phyloP scores from a whole-genome alignment of 176 grass and related monocot species.

The Pontederia crassipes region DNA sequence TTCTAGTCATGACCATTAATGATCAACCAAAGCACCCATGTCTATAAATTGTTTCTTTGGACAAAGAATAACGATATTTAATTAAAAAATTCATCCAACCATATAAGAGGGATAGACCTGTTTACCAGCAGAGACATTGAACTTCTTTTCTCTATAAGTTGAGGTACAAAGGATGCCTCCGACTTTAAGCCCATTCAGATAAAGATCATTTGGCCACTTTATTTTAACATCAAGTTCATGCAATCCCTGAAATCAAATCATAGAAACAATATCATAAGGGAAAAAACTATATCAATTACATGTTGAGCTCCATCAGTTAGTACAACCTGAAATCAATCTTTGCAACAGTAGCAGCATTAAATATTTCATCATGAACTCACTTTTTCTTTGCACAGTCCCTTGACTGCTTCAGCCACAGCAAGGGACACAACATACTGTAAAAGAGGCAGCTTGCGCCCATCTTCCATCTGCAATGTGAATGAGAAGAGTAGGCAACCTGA shows the following conservation, averaged over 20 bases:
- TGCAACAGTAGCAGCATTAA: not conserved
- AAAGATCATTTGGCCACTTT: constrained; percentile 98
- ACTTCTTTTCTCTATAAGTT: constrained; percentile 56
- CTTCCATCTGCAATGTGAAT: constrained; percentile 74
- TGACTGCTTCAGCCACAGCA: constrained; percentile 66
- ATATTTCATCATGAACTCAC: constrained; percentile 15
- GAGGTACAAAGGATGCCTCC: constrained; percentile 91
- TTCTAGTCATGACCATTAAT: too few relatives aligned
- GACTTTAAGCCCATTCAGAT: constrained; percentile 87
- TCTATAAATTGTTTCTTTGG: too few relatives aligned
- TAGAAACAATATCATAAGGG: constrained; percentile 7
- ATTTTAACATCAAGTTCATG: constrained; percentile 69
- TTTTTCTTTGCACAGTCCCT: constrained; percentile 53
- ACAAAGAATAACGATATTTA: not conserved
- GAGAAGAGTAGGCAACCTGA: constrained; percentile 87
- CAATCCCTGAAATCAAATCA: constrained; percentile 45
- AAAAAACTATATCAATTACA: not conserved
- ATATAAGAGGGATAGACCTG: constrained; percentile 2
- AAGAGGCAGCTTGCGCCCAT: constrained; percentile 66
- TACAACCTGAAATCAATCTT: not conserved
- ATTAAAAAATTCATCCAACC: not conserved
- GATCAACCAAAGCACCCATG: too few relatives aligned
- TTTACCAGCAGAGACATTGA: constrained; percentile 83
- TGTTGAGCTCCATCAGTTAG: not conserved
- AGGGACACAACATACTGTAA: constrained; percentile 92